These are phyloP conservation scores for Astrothelium macrocarpum DNA, from an alignment of 495 filamentous ascomycete genomes.

Conservation along the genomic window DNA sequence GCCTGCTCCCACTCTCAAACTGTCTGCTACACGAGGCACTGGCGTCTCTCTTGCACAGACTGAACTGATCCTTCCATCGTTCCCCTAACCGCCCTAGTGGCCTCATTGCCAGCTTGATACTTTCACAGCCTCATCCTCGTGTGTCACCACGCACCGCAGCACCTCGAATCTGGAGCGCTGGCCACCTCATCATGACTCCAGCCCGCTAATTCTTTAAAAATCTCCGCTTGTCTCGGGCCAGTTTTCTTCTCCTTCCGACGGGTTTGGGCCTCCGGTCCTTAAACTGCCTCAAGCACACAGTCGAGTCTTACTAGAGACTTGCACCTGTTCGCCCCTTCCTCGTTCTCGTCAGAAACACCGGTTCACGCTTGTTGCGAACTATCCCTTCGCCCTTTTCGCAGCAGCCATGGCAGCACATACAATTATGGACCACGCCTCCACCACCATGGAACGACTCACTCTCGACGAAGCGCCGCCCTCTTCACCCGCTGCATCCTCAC, in stretches of 20 bases:
- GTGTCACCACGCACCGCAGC: not conserved
- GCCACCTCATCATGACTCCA: not conserved
- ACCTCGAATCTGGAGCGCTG: not conserved
- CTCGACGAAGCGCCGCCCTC: not conserved
- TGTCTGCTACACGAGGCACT: too few species aligned
- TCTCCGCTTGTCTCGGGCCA: not conserved
- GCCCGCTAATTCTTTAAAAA: not conserved
- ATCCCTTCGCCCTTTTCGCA: not conserved
- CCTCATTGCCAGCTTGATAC: not conserved
- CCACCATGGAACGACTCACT: not conserved
- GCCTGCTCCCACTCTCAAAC: too few species aligned
- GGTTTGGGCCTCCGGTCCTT: constrained; percentile 3
- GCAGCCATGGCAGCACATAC: not conserved
- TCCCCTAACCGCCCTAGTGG: not conserved
- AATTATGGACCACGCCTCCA: not conserved
- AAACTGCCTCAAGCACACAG: not conserved
- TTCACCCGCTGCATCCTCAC: not conserved
- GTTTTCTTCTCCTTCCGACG: not conserved
- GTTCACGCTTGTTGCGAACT: not conserved
- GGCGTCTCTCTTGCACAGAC: not conserved
- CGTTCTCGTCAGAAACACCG: not conserved
- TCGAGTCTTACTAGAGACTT: not conserved
- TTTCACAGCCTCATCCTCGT: not conserved
- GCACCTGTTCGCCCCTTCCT: not conserved
- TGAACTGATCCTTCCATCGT: not conserved